Conservation (phyloP, 2,329 filamentous ascomycete species). For the Pyrenophora tritici-repentis region DNA sequence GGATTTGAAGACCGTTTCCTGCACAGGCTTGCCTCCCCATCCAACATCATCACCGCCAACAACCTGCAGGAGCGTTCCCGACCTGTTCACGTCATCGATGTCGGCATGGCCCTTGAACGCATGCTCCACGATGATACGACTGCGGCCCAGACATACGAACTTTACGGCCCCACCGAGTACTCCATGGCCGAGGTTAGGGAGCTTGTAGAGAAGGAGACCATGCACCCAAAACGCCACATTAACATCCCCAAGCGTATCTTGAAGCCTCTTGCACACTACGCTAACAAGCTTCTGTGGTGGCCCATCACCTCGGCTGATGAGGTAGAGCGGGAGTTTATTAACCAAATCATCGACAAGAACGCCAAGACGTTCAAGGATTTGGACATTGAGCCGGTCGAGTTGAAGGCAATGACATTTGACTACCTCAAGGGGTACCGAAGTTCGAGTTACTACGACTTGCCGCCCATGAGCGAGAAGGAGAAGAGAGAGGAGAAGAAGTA, state of each 20-base stretch:
- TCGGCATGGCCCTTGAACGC: constrained; percentile 83
- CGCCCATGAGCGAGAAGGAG: constrained; percentile 92
- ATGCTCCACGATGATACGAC: constrained; percentile 93
- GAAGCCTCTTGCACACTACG: constrained; percentile 72
- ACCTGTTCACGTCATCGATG: constrained; percentile 92
- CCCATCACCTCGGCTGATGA: constrained; percentile 80
- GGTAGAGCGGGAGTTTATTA: constrained; percentile 88
- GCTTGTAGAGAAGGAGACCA: constrained; percentile 88
- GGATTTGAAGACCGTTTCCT: constrained; percentile 94
- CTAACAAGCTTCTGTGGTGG: constrained; percentile 92
- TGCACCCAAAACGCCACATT: constrained; percentile 86
- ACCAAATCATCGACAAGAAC: constrained; percentile 85
- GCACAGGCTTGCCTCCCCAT: constrained; percentile 77
- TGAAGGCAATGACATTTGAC: constrained; percentile 86
- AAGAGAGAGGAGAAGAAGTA: constrained; percentile 96
- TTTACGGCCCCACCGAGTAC: constrained; percentile 93
- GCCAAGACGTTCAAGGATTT: constrained; percentile 97
- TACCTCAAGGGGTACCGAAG: constrained; percentile 95
- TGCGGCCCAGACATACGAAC: constrained; percentile 87
- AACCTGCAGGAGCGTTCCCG: constrained; percentile 89
- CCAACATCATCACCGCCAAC: constrained; percentile 87
- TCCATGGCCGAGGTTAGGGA: constrained; percentile 83
- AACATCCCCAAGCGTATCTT: constrained; percentile 84
- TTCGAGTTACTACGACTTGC: constrained; percentile 86
- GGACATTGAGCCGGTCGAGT: constrained; percentile 84